These are phyloP conservation scores for Mycena olivaceomarginata DNA, from an alignment of 768 basidiomycete genomes.

Conservation along the genomic window DNA sequence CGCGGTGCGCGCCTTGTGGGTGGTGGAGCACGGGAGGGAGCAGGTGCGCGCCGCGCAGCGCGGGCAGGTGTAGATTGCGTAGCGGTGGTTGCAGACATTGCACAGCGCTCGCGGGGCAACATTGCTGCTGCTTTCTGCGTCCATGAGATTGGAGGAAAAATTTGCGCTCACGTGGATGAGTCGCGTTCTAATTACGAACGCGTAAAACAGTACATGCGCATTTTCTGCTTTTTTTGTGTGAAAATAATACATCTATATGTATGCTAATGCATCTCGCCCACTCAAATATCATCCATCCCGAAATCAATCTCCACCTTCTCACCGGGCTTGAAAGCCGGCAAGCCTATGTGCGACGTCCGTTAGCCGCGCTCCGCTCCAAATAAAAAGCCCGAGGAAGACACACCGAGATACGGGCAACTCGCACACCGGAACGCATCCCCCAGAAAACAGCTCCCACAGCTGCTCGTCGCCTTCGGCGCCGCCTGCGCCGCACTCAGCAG, in stretches of 20 bases:
- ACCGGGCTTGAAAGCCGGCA: slow-evolving; percentile 98
- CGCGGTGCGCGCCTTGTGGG: slow-evolving; percentile 77
- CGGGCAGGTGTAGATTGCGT: slow-evolving; percentile 87
- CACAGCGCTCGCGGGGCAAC: slow-evolving; percentile 57
- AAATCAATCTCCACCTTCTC: slow-evolving; percentile 97
- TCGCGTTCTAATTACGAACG: slow-evolving; percentile 16
- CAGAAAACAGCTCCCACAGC: slow-evolving; percentile 97
- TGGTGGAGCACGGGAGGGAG: slow-evolving; percentile 79
- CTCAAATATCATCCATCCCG: slow-evolving; percentile 91
- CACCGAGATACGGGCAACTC: slow-evolving; percentile 96
- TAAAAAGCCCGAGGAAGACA: slow-evolving; percentile 49
- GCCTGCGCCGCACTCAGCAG: slow-evolving; percentile 79
- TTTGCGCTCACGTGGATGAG: slow-evolving; percentile 22
- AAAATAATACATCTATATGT: slow-evolving; percentile 14
- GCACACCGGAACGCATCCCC: slow-evolving; percentile 99
- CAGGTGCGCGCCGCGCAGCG: slow-evolving; percentile 84
- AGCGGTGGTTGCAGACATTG: slow-evolving; percentile 65
- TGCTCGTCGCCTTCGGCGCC: slow-evolving; percentile 93
- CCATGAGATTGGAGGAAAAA: not conserved
- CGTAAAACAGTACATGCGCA: not conserved
- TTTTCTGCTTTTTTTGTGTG: slow-evolving; percentile 6
- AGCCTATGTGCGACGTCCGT: slow-evolving; percentile 70
- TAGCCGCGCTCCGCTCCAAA: slow-evolving; percentile 38
- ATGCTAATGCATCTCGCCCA: slow-evolving; percentile 73
- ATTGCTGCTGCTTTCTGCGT: slow-evolving; percentile 19